Percentiles rank a stretch among this genome's conserved stretches.
These are phyloP conservation scores for Kalmusia sp. DNA, from an alignment of 2,329 filamentous ascomycete species.

Conservation along the genomic window DNA sequence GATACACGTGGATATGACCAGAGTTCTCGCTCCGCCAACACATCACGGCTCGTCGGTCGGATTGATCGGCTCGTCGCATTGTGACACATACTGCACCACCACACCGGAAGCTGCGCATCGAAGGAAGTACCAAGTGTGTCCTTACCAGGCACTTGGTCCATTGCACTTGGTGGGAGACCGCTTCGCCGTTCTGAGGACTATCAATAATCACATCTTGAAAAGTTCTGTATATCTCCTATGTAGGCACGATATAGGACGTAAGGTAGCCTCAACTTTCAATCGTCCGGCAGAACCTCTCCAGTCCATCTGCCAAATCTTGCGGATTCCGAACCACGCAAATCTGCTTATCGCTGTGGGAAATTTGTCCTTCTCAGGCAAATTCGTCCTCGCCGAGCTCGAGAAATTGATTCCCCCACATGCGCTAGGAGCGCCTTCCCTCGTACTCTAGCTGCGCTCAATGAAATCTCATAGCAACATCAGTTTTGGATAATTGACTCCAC, in stretches of 20 bases:
- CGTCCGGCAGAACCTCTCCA: neutral
- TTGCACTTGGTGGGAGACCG: neutral
- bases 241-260: too few species aligned
- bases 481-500: conserved; percentile 24
- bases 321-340: neutral
- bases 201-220: too few species aligned
- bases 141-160: neutral
- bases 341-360: conserved; percentile 16
- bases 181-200: neutral
- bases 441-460: conserved; percentile 23
- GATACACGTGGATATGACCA: neutral
- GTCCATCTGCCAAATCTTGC: neutral
- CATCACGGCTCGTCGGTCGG: conserved; percentile 9
- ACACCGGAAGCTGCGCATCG: neutral
- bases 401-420: conserved; percentile 35
- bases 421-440: conserved; percentile 26
- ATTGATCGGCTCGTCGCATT: conserved; percentile 3
- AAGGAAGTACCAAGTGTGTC: neutral
- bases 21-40: conserved; percentile 2
- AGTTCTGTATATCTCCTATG: too few species aligned
- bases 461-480: conserved; percentile 24
- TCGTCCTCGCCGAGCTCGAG: conserved; percentile 18
- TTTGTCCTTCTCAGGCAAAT: conserved; percentile 28
- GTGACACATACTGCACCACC: neutral
- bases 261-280: too few species aligned